phyloP scores from a whole-genome alignment of 2,329 filamentous ascomycete species.

The Conoideocrella luteorostrata region DNA sequence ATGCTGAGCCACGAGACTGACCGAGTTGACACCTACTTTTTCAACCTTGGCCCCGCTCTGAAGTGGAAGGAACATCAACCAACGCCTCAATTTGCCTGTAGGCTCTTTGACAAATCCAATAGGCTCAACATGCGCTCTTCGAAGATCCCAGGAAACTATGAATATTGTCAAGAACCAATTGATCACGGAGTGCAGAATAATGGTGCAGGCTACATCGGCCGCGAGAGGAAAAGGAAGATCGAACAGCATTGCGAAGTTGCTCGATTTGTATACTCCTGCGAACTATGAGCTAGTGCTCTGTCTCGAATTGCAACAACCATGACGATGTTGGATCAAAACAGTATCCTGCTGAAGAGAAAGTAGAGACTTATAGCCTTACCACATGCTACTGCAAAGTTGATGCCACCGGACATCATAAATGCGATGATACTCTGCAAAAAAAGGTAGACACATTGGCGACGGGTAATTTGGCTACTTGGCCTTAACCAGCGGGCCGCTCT shows the following conservation, averaged over 20 bases:
- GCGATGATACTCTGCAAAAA: too few relatives aligned
- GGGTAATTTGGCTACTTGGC: too few relatives aligned
- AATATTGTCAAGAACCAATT: slow-evolving; percentile 45
- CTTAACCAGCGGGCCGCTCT: too few relatives aligned
- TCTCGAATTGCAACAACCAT: too few relatives aligned
- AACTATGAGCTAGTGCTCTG: too few relatives aligned
- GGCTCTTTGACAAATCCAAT: slow-evolving; percentile 38
- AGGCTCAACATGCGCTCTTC: slow-evolving; percentile 36
- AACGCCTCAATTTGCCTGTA: slow-evolving; percentile 25
- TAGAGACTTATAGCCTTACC: too few relatives aligned
- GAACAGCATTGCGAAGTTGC: background rate
- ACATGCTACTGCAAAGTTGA: too few relatives aligned
- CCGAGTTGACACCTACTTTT: background rate
- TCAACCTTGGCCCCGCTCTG: background rate
- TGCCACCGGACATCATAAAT: too few relatives aligned
- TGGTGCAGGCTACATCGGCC: slow-evolving; percentile 36
- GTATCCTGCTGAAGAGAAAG: too few relatives aligned
- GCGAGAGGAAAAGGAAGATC: slow-evolving; percentile 1
- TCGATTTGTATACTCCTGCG: too few relatives aligned
- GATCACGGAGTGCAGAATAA: slow-evolving; percentile 42
- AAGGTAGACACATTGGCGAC: too few relatives aligned
- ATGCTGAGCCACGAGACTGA: slow-evolving; percentile 20
- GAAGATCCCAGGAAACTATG: slow-evolving; percentile 42
- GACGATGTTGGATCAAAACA: too few relatives aligned
- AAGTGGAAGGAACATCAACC: slow-evolving; percentile 34